These are phyloP conservation scores for Acacia concinna DNA, from an alignment of 331 rosid genomes.

Conservation along the genomic window DNA sequence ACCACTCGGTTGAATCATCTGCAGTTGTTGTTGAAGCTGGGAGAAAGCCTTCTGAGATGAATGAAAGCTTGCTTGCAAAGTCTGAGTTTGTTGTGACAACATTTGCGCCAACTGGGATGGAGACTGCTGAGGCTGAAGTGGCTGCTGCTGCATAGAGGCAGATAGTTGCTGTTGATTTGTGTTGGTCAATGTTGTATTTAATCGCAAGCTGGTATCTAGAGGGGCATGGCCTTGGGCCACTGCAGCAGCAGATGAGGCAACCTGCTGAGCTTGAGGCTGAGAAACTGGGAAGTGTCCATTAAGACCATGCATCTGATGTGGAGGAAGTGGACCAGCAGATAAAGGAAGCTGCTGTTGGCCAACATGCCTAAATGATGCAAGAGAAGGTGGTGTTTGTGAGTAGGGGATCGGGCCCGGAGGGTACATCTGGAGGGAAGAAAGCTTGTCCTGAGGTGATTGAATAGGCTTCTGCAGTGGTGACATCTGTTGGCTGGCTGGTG, in stretches of 20 bases:
- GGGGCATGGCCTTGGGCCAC: constrained; percentile 45
- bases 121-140: constrained; percentile 71
- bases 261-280: constrained; percentile 64
- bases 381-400: constrained; percentile 49
- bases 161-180: constrained; percentile 53
- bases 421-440: constrained; percentile 54
- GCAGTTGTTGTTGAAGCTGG: constrained; percentile 90
- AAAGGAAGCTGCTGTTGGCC: constrained; percentile 61
- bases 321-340: constrained; percentile 56
- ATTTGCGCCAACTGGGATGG: constrained; percentile 92
- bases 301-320: constrained; percentile 49
- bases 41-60: constrained; percentile 96
- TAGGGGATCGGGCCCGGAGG: constrained; percentile 59
- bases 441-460: constrained; percentile 75
- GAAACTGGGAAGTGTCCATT: constrained; percentile 57
- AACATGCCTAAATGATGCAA: constrained; percentile 52
- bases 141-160: constrained; percentile 54
- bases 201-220: constrained; percentile 50
- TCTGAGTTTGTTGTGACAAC: constrained; percentile 90
- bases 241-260: constrained; percentile 47
- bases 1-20: constrained; percentile 81
- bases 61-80: constrained; percentile 92
- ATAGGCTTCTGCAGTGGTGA: constrained; percentile 62
- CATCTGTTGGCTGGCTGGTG: constrained; percentile 57
- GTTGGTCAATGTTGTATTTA: constrained; percentile 38